Evolutionary conservation across 176 grass and related monocot species (phyloP).

Genomic region (Oryza coarctata): DNA sequence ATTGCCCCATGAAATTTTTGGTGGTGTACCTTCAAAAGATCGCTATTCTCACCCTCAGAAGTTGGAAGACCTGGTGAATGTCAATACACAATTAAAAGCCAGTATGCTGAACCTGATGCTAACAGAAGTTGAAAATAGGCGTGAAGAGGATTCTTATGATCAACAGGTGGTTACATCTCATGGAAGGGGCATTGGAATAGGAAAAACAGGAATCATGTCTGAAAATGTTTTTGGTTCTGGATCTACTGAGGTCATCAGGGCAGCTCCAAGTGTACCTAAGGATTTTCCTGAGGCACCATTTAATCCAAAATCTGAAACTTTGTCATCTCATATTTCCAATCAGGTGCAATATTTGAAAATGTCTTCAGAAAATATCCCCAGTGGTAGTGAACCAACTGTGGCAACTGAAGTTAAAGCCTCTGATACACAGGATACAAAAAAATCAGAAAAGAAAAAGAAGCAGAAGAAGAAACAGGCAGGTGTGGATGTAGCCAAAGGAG

Average conservation of each 20-base stretch:
- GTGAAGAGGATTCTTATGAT: slow-evolving; percentile 1
- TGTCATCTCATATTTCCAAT: slow-evolving; percentile 37
- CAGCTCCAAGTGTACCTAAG: slow-evolving; percentile 26
- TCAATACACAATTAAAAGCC: slow-evolving; percentile 18
- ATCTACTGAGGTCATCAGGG: neutral
- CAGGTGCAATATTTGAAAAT: slow-evolving; percentile 45
- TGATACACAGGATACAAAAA: slow-evolving; percentile 64
- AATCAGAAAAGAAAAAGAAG: slow-evolving; percentile 95
- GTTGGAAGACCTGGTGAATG: slow-evolving; percentile 30
- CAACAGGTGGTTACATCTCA: slow-evolving; percentile 6
- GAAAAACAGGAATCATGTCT: slow-evolving; percentile 10
- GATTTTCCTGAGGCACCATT: slow-evolving; percentile 11
- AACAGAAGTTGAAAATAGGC: slow-evolving; percentile 23
- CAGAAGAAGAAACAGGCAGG: slow-evolving; percentile 72
- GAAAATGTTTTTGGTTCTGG: slow-evolving; percentile 33
- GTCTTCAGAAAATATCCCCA: slow-evolving; percentile 34
- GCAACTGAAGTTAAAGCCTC: slow-evolving; percentile 42
- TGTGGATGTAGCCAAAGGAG: slow-evolving; percentile 56
- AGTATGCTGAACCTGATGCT: slow-evolving; percentile 20
- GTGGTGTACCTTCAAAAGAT: slow-evolving; percentile 47
- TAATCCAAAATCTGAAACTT: slow-evolving; percentile 26
- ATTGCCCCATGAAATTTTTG: slow-evolving; percentile 49
- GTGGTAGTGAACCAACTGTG: slow-evolving; percentile 24
- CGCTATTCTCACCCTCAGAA: slow-evolving; percentile 27
- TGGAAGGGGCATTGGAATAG: slow-evolving; percentile 15